Base-by-base conservation (phyloP, 2,329 filamentous ascomycete species). In the Alternaria burnsii region DNA sequence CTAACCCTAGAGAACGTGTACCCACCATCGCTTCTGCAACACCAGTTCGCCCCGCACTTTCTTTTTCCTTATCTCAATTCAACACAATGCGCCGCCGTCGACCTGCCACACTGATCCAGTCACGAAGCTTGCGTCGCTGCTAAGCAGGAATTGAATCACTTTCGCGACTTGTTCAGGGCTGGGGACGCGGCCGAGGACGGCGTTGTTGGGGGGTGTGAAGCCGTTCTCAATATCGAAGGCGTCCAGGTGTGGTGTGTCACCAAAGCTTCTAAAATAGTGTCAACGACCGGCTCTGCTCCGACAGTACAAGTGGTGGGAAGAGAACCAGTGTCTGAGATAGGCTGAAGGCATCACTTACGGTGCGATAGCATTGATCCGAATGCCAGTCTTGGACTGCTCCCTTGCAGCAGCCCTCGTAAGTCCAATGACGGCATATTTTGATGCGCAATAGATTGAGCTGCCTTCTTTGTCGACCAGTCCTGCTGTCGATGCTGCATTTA, bases 401-500 rank as follows among this genome's bases (percentile, higher is more conserved):
- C 75, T 76, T 0, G 80, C 77, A 47, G 77, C 75, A 32, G 72
- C 74, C 58, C 72, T 79, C 32, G 77, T 80, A 58, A 81, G 62
- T 11, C 70, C 67, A 28, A 71, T 58, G 6, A 72, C 69, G 14
- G 69, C 70, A 44, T 69, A 67, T 54, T 74, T 73, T 11, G 73
- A 73, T 47, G 71, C 76, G 26, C 59, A 62, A 50, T 67, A 68
- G 5, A 67, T 53, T 8, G 42, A 70, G 51, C 73, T 72, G 47
- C 73, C 72, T 53, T 44, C 63, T 50, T 60, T 75, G 26, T 61
- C 58, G 28, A 61, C 76, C 3, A 82, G 68, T 16, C 85, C 85
- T 44, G 83, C 84, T 41, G 83, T 82, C 28, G 82, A 85, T 28
- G 82, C 79, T 22, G 84, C 78, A 61, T 79, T 77, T 4, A 78